Base-by-base conservation (phyloP, 1,284 basidiomycete genomes). In the Papiliotrema nemorosa region DNA sequence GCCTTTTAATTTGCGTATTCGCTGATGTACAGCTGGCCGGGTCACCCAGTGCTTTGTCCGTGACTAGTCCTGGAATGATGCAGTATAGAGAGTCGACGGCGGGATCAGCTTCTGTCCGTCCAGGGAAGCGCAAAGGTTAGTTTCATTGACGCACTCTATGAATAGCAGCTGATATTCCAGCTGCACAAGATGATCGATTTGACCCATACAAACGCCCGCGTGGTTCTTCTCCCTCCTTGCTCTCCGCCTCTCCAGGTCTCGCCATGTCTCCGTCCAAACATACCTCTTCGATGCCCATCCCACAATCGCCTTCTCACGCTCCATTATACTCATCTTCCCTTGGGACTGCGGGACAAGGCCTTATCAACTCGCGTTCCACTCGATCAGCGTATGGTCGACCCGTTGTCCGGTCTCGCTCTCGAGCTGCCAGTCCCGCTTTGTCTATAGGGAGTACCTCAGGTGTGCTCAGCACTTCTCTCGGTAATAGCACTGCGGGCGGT, bases 161-260 rank as follows among this genome's bases (percentile, higher is more conserved):
- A 14, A 26, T 33, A 6, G 6, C 26, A 31, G 20, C 24, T 16
- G 25, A 21, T 21, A 3, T 22, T n/a, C 26, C 31, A 65, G 64
- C 61, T 27, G 56, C 62, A 50, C 61, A 49, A 10, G 71, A 73
- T 20, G 71, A 73, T 51, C 62, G 71, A 10, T 73, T 70, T 51
- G 71, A 73, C 52, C 71, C 69, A 6, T 73, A 73, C 58, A 73
- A 73, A 55, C 60, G 71, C 3, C 66, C 67, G 6, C 57, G 71
- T 1, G 71, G 66, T 2, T 55, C 63, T 1, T 73, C 71, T 3
- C 71, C 71, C 1, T 69, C 68, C 3, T 50, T 64, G 1, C 43
- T 63, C 16, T 50, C 42, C 16, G 50, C 52, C 14, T 58, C 55
- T 6, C 48, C 62, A 5, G 47, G 33, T 13, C 60, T 59, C 27